phyloP scores from a whole-genome alignment of 1,284 basidiomycete genomes.

The Schizophyllum commune region DNA sequence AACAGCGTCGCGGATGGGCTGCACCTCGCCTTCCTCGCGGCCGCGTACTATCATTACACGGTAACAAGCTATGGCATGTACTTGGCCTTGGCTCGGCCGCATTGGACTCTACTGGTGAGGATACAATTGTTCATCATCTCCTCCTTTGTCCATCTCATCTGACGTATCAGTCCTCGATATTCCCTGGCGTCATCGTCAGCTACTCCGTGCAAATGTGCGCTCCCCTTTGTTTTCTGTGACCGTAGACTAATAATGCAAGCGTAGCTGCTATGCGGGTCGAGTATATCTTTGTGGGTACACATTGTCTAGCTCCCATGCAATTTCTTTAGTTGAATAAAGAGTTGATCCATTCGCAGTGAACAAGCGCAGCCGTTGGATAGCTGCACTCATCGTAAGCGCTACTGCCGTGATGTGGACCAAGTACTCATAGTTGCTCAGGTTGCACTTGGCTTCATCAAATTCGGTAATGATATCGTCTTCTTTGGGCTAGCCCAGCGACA shows the following conservation, averaged over 20 bases:
- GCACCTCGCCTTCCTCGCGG: background rate
- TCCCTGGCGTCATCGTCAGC: background rate
- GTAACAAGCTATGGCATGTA: background rate
- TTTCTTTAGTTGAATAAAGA: background rate
- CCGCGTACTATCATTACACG: background rate
- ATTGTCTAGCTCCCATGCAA: too few species aligned
- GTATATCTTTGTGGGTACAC: background rate
- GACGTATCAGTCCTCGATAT: background rate
- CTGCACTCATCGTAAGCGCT: background rate
- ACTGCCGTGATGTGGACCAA: background rate
- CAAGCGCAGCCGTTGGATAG: background rate
- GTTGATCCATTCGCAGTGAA: background rate
- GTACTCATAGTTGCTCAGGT: background rate
- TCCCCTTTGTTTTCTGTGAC: too few species aligned
- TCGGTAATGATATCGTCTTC: background rate
- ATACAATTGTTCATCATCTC: background rate
- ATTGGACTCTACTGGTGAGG: background rate
- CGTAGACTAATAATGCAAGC: background rate
- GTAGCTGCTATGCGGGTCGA: background rate
- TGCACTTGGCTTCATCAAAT: background rate
- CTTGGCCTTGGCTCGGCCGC: background rate
- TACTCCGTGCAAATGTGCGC: background rate
- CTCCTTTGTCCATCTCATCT: background rate
- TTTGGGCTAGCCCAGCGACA: too few species aligned
- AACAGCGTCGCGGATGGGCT: background rate